Base-by-base conservation (phyloP, 2,329 filamentous ascomycete genomes). In the Cyphellophora attinorum region DNA sequence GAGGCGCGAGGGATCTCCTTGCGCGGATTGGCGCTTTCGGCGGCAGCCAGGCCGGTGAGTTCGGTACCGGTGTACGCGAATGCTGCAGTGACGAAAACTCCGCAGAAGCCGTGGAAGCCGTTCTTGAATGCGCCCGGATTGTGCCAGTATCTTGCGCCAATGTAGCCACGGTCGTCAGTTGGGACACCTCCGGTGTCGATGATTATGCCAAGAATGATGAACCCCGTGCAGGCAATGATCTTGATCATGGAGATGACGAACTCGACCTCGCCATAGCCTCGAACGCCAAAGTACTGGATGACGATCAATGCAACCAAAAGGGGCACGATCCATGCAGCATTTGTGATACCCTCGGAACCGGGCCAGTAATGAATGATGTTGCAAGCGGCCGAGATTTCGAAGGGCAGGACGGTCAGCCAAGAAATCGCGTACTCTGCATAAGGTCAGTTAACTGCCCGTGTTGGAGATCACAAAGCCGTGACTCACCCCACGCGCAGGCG, bases 1-100 rank as follows among this genome's bases (percentile, higher is more conserved):
- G 93, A 77, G 11, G 88, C 88, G 0, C 78, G 85, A 0, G 88
- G 88, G 1, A 95, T 69, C 2, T 81, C 83, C 54, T 89, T 73
- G 38, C 65, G 59, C 19, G 72, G 72, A 44, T 76, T 70, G 14
- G 58, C 58, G n/a, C 71, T 70, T 53, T 76, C 72, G 13, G 72
- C 72, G 28, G 72, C 72, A 27, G 72, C 70, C 31, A 76, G 57
- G 52, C 74, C 74, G 29, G 75, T 70, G 25, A 79, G 57, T 54
- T 79, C 75, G 18, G 74, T 77, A 44, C 75, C 75, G 30, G 68
- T 65, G 52, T 76, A 79, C 34, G 74, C 65, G 46, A 79, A 79
- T 3, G 74, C 70, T 11, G 73, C 73, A 18, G 73, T 77, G 38
- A 79, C 74, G 48, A 79, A 79, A 31, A 78, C 72, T 42, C 65